Percentiles rank a stretch among this genome's conserved stretches.
phyloP scores from a whole-genome alignment of 2,329 filamentous ascomycete genomes.

The Fusarium sambucinum region DNA sequence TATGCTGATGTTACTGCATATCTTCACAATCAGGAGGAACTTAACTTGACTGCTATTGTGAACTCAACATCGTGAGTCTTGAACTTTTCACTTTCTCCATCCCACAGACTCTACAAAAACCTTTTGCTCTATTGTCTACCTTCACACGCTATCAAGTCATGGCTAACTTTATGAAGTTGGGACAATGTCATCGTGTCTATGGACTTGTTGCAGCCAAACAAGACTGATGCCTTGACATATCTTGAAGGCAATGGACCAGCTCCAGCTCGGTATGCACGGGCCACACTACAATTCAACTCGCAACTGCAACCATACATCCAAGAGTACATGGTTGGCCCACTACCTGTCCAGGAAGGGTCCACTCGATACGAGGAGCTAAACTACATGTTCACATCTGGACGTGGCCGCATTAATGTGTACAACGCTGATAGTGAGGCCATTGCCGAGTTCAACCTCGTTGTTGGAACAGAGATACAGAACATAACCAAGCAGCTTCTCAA shows the following conservation, averaged over 20 bases:
- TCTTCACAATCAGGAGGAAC: conserved; percentile 25
- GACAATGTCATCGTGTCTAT: conserved; percentile 37
- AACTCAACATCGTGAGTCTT: conserved; percentile 37
- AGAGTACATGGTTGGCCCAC: conserved; percentile 60
- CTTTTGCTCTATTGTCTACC: too few relatives aligned
- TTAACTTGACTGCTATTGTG: conserved; percentile 30
- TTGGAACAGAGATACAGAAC: conserved; percentile 19
- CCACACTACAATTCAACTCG: conserved; percentile 48
- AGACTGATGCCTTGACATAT: conserved; percentile 61
- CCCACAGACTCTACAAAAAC: too few relatives aligned
- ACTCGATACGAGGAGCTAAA: conserved; percentile 55
- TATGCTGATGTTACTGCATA: conserved; percentile 32
- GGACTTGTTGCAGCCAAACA: conserved; percentile 61
- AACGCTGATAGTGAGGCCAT: conserved; percentile 40
- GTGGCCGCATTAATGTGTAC: conserved; percentile 38
- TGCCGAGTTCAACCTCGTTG: conserved; percentile 20
- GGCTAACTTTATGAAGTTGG: conserved; percentile 8
- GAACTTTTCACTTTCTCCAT: not conserved
- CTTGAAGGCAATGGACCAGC: conserved; percentile 54
- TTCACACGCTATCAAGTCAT: too few relatives aligned
- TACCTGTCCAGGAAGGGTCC: conserved; percentile 48
- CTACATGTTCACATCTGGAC: conserved; percentile 55
- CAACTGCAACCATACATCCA: conserved; percentile 48
- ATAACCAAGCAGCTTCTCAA: conserved; percentile 36
- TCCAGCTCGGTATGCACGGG: conserved; percentile 59